Conservation (phyloP, 1,284 basidiomycete genomes). For the Naganishia sp. region DNA sequence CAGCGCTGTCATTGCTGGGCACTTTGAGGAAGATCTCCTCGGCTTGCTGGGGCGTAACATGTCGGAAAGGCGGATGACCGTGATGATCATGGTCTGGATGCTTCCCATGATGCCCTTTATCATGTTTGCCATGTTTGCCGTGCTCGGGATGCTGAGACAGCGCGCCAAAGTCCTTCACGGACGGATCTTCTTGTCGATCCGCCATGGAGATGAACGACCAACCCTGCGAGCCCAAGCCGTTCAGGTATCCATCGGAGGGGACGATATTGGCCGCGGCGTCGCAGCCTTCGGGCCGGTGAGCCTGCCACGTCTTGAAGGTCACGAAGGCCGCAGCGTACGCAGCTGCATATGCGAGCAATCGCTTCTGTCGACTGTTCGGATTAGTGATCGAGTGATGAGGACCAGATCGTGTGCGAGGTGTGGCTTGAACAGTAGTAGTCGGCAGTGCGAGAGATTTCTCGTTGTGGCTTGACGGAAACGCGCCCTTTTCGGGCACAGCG, state of each 20-base stretch:
- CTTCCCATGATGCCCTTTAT: background rate
- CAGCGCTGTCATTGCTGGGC: conserved; percentile 46
- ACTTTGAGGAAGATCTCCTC: conserved; percentile 50
- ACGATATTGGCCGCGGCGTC: background rate
- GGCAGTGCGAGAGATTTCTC: conserved; percentile 2
- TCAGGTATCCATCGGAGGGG: conserved; percentile 1
- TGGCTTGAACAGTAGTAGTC: background rate
- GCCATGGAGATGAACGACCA: conserved; percentile 20
- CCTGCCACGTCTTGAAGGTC: background rate
- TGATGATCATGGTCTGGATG: conserved; percentile 10
- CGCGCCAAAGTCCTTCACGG: background rate
- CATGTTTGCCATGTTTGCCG: conserved; percentile 5
- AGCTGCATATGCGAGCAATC: conserved; percentile 4
- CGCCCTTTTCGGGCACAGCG: conserved; percentile 10
- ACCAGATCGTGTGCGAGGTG: background rate
- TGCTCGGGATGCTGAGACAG: background rate
- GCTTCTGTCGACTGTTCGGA: conserved; percentile 3
- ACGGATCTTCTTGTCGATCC: background rate
- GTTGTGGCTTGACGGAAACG: background rate
- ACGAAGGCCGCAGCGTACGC: background rate
- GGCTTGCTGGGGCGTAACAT: conserved; percentile 41
- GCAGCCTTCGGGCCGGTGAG: background rate
- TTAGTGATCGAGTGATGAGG: background rate
- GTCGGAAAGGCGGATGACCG: conserved; percentile 6
- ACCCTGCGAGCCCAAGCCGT: conserved; percentile 11